A percentile compares a stretch with the other conserved stretches of the same genome.
Evolutionary conservation across 164 flowering plant species (phyloP).

Genomic region (Kalanchoe fedtschenkoi): DNA sequence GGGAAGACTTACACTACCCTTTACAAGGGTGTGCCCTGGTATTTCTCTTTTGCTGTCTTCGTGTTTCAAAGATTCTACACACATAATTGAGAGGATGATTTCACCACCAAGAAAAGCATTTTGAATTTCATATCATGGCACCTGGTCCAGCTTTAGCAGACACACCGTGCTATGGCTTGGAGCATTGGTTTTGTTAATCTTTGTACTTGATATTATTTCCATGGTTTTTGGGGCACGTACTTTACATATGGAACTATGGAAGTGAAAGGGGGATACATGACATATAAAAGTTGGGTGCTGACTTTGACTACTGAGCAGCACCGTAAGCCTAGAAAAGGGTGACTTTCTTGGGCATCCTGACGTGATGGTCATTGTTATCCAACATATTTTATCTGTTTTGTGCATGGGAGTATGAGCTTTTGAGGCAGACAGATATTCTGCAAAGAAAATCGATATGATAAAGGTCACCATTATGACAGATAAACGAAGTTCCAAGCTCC

Average conservation of each 20-base stretch:
- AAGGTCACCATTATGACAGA: slow-evolving; percentile 5
- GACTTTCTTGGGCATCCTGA: slow-evolving; percentile 69
- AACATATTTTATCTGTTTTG: slow-evolving; percentile 55
- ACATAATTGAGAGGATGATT: slow-evolving; percentile 29
- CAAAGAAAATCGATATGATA: slow-evolving; percentile 75
- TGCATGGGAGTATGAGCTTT: slow-evolving; percentile 39
- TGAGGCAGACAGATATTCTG: slow-evolving; percentile 39
- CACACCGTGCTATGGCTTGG: slow-evolving; percentile 43
- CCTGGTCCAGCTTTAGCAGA: slow-evolving; percentile 40
- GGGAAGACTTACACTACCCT: slow-evolving; percentile 68
- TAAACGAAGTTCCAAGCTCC: slow-evolving; percentile 11
- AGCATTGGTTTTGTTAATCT: slow-evolving; percentile 39
- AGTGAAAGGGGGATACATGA: slow-evolving; percentile 57
- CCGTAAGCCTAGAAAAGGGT: slow-evolving; percentile 9
- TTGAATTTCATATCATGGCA: slow-evolving; percentile 33
- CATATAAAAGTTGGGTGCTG: slow-evolving; percentile 82
- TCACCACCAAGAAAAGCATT: slow-evolving; percentile 31
- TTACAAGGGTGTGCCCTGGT: slow-evolving; percentile 42
- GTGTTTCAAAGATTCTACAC: slow-evolving; percentile 44
- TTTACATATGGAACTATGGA: slow-evolving; percentile 45
- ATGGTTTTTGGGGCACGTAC: slow-evolving; percentile 71
- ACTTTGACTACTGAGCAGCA: slow-evolving; percentile 18
- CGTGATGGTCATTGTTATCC: slow-evolving; percentile 74
- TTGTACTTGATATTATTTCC: slow-evolving; percentile 59
- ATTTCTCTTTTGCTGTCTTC: slow-evolving; percentile 31